A percentile compares a stretch with the other conserved stretches of the same genome.
Conservation (phyloP, 208 protist species). For the Wallacemonas rigidus region DNA sequence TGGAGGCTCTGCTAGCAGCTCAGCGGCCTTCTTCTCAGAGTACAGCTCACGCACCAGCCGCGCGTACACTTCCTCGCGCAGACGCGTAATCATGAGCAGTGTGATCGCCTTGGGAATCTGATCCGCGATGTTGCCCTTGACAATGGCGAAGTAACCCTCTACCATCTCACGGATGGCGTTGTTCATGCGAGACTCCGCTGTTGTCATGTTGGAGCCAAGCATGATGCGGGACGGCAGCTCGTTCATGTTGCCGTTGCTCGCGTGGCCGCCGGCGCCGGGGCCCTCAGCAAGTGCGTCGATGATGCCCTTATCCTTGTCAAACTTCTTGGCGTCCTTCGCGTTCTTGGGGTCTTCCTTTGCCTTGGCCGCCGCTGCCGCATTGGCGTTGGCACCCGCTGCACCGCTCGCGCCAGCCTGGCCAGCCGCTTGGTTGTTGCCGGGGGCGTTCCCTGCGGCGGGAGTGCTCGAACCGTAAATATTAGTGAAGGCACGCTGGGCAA, state of each 20-base stretch:
- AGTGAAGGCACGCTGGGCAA: constrained; percentile 70
- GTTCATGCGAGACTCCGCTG: constrained; percentile 81
- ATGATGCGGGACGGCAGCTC: constrained; percentile 79
- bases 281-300: constrained; percentile 34
- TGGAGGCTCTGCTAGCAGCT: constrained; percentile 94
- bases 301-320: constrained; percentile 50
- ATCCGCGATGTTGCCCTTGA: constrained; percentile 93
- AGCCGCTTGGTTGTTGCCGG: constrained; percentile 14
- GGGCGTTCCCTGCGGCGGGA: background rate
- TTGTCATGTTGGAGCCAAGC: constrained; percentile 73
- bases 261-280: background rate
- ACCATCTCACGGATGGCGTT: constrained; percentile 88
- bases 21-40: constrained; percentile 90
- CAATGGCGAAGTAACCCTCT: constrained; percentile 92
- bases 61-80: constrained; percentile 93
- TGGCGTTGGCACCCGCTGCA: constrained; percentile 18
- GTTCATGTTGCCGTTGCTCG: constrained; percentile 53
- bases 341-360: constrained; percentile 37
- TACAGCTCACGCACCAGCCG: constrained; percentile 95
- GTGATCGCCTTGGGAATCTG: constrained; percentile 98
- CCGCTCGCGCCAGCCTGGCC: constrained; percentile 13
- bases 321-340: constrained; percentile 39
- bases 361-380: constrained; percentile 15
- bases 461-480: constrained; percentile 69
- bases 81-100: constrained; percentile 96